Evolutionary conservation across 148 eudicot species (phyloP).

Genomic region (Cornus kousa): DNA sequence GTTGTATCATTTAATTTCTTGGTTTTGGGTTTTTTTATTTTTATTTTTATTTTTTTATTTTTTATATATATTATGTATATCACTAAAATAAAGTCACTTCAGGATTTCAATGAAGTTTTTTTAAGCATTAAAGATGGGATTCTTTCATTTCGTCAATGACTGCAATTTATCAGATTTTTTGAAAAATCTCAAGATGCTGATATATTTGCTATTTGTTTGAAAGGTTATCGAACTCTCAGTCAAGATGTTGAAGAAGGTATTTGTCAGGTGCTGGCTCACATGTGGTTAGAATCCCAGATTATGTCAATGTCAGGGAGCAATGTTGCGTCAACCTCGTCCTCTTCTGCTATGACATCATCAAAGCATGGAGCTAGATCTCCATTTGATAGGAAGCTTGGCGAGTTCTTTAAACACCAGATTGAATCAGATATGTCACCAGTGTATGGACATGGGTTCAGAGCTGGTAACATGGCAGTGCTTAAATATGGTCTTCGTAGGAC

Average conservation of each 20-base stretch:
- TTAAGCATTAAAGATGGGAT: neutral
- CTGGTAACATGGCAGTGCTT: constrained; percentile 61
- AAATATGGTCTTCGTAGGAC: constrained; percentile 64
- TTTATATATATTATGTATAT: neutral
- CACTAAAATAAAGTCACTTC: neutral
- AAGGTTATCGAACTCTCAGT: constrained; percentile 67
- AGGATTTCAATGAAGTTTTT: too few species aligned
- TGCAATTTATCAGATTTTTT: neutral
- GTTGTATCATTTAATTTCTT: neutral
- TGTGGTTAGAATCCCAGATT: constrained; percentile 68
- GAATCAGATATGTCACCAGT: constrained; percentile 70
- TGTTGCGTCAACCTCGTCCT: constrained; percentile 39
- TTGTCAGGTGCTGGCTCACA: constrained; percentile 73
- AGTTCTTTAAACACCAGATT: constrained; percentile 77
- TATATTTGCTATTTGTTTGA: neutral
- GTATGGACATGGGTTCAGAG: constrained; percentile 77
- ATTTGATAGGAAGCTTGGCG: constrained; percentile 65
- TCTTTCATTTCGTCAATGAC: neutral
- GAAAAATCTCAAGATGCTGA: constrained; percentile 7
- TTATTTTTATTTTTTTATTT: too few species aligned
- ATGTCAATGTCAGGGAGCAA: constrained; percentile 31
- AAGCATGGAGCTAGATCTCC: constrained; percentile 49
- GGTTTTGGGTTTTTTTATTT: neutral
- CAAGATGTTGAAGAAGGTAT: constrained; percentile 90
- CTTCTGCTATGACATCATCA: constrained; percentile 30